phyloP scores from a whole-genome alignment of 345 rosid species.

The Excoecaria agallocha region DNA sequence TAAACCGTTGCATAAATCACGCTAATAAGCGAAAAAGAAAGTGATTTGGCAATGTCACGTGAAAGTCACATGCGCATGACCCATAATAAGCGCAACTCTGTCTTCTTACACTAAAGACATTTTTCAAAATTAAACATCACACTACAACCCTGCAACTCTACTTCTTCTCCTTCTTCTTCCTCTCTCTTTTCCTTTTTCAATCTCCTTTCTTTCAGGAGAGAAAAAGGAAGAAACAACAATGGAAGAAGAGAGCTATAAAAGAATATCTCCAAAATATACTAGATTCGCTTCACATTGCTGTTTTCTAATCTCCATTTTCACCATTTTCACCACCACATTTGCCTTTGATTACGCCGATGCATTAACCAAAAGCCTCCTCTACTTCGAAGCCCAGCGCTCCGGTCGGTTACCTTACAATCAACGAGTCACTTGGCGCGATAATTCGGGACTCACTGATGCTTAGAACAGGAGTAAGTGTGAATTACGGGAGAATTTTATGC shows the following conservation, averaged over 20 bases:
- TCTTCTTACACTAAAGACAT: background rate
- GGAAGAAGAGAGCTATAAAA: constrained; percentile 9
- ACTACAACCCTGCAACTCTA: too few species aligned
- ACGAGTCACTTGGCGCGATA: constrained; percentile 34
- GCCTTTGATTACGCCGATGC: constrained; percentile 29
- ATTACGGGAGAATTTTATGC: background rate
- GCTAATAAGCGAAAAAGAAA: constrained; percentile 10
- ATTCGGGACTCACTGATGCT: constrained; percentile 34
- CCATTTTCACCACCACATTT: constrained; percentile 5
- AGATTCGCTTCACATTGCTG: constrained; percentile 5
- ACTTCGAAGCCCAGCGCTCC: constrained; percentile 38
- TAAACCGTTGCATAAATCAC: constrained; percentile 35
- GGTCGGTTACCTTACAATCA: constrained; percentile 34
- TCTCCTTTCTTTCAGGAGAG: too few species aligned
- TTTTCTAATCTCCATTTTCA: constrained; percentile 18
- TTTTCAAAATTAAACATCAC: background rate
- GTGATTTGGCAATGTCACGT: constrained; percentile 20
- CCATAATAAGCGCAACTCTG: background rate
- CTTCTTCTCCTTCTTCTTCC: background rate
- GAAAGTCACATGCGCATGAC: constrained; percentile 26
- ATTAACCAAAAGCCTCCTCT: constrained; percentile 30
- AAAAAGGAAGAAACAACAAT: constrained; percentile 11
- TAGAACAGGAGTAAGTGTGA: constrained; percentile 27
- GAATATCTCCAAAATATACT: background rate
- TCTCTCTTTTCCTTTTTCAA: constrained; percentile 16